Conservation (phyloP, 768 basidiomycete species). For the Tulasnella sp. region DNA sequence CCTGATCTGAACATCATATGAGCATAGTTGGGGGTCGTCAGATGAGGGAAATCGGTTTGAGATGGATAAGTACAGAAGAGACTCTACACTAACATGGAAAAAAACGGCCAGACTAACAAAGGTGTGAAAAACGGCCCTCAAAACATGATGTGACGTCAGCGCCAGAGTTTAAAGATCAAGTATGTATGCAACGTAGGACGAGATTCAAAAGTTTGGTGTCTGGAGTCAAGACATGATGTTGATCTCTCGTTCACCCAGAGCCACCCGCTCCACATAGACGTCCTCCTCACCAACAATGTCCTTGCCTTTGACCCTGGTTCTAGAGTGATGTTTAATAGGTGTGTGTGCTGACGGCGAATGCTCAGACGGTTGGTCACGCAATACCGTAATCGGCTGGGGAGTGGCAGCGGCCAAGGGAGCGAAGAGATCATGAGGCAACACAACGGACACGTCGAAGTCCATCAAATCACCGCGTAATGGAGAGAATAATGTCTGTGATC, state of each 20-base stretch:
- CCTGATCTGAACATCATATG: too few species aligned
- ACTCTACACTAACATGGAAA: too few species aligned
- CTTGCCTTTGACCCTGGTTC: neutral
- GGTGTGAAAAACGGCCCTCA: too few species aligned
- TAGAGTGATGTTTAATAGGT: neutral
- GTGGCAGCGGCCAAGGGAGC: neutral
- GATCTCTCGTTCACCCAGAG: neutral
- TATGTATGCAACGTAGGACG: too few species aligned
- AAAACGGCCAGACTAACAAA: too few species aligned
- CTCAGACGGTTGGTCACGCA: neutral
- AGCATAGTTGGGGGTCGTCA: too few species aligned
- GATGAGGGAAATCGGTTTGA: too few species aligned
- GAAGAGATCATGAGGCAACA: neutral
- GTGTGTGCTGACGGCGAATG: neutral
- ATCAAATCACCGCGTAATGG: neutral
- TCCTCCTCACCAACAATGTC: neutral
- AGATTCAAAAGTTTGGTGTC: too few species aligned
- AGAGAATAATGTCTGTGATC: neutral
- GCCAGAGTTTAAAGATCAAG: too few species aligned
- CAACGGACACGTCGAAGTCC: constrained; percentile 11
- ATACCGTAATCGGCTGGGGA: neutral
- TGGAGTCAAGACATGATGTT: neutral
- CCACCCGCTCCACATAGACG: constrained; percentile 1
- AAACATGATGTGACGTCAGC: too few species aligned
- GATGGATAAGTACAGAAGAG: too few species aligned